A percentile compares a stretch with the other conserved stretches of the same genome.
Conservation (phyloP, 2,329 filamentous ascomycete genomes). For the Ascochyta koolunga region DNA sequence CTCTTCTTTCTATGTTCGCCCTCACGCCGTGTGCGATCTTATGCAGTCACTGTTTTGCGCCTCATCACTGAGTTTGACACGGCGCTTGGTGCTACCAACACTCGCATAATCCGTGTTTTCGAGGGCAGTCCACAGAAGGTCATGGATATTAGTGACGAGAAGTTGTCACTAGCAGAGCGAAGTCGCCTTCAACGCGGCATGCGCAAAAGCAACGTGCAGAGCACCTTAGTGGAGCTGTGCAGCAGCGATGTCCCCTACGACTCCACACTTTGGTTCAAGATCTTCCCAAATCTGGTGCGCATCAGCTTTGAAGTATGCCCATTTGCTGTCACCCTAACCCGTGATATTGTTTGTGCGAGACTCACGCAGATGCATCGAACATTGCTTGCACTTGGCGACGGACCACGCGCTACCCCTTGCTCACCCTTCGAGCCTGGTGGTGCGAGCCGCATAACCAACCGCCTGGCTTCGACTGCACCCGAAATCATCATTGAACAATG, state of each 20-base stretch:
- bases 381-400: conserved; percentile 80
- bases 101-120: conserved; percentile 86
- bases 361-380: conserved; percentile 91
- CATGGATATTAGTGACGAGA: conserved; percentile 90
- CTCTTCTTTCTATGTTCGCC: conserved; percentile 98
- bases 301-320: conserved; percentile 90
- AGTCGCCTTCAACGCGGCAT: conserved; percentile 91
- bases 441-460: conserved; percentile 64
- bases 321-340: conserved; percentile 86
- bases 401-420: conserved; percentile 54
- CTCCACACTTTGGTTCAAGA: conserved; percentile 94
- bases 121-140: conserved; percentile 88
- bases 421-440: conserved; percentile 66
- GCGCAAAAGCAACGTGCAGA: conserved; percentile 80
- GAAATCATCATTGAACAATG: conserved; percentile 94
- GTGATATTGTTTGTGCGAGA: conserved; percentile 90
- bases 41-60: conserved; percentile 89
- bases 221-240: conserved; percentile 89
- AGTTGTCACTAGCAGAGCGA: conserved; percentile 87
- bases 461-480: conserved; percentile 69
- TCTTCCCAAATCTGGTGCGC: conserved; percentile 93
- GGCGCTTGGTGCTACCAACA: conserved; percentile 80
- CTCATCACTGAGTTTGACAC: conserved; percentile 93
- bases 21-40: conserved; percentile 84
- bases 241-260: conserved; percentile 96